A percentile compares a stretch with the other conserved stretches of the same genome.
These are phyloP conservation scores for Bruguiera gymnorhiza DNA, from an alignment of 345 rosid species.

Conservation along the genomic window DNA sequence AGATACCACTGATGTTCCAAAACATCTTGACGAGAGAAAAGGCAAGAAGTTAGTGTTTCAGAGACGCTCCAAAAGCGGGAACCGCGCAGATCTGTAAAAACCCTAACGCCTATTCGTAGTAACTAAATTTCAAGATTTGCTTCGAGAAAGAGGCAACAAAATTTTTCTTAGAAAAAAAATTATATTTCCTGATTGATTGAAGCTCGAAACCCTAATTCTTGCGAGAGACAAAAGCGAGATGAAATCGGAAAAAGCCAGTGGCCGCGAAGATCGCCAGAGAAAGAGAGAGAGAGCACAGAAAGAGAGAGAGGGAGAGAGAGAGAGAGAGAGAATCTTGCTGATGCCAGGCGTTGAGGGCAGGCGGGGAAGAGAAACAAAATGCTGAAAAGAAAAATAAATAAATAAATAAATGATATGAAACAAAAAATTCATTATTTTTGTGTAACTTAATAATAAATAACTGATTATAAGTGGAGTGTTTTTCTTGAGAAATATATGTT, in stretches of 20 bases:
- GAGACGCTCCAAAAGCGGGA: slow-evolving; percentile 18
- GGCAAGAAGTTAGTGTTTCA: background rate
- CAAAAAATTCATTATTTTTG: too few species aligned
- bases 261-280: slow-evolving; percentile 45
- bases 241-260: slow-evolving; percentile 7
- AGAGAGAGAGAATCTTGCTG: background rate
- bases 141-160: background rate
- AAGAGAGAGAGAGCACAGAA: slow-evolving; percentile 6
- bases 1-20: slow-evolving; percentile 89
- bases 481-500: too few species aligned
- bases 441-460: too few species aligned
- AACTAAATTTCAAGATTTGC: slow-evolving; percentile 23
- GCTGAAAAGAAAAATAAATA: too few species aligned
- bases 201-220: slow-evolving; percentile 35
- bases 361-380: slow-evolving; percentile 5
- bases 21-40: slow-evolving; percentile 49
- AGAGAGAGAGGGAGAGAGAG: background rate
- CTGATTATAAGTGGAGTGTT: too few species aligned
- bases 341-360: too few species aligned
- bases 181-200: background rate
- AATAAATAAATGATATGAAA: too few species aligned
- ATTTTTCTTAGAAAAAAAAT: too few species aligned
- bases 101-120: slow-evolving; percentile 26
- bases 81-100: slow-evolving; percentile 58
- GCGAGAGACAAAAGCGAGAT: slow-evolving; percentile 15